These are phyloP conservation scores for Magnolia sinica DNA, from an alignment of 164 flowering plant genomes.

Conservation along the genomic window DNA sequence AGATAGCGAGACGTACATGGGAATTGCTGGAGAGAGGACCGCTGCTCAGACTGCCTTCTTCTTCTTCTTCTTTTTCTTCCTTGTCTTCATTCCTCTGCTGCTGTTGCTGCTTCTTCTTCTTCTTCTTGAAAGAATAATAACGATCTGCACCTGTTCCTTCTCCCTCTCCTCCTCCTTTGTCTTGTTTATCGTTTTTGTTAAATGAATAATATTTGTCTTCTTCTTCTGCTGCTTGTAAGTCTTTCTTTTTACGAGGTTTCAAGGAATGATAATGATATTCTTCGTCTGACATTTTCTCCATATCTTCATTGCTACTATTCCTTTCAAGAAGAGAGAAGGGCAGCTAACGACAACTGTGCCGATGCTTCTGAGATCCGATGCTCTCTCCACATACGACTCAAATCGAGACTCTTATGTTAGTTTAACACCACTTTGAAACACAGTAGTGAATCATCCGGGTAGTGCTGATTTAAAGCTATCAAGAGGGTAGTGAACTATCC, in stretches of 20 bases:
- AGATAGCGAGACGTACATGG: slow-evolving; percentile 79
- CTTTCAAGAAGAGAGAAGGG: too few relatives aligned
- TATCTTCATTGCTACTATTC: too few relatives aligned
- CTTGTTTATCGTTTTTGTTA: neutral
- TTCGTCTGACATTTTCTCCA: neutral
- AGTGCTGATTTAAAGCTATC: too few relatives aligned
- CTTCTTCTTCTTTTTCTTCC: neutral
- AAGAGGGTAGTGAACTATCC: too few relatives aligned
- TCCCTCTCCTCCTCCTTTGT: neutral
- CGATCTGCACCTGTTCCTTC: neutral
- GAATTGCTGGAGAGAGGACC: slow-evolving; percentile 29
- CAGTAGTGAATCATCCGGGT: too few relatives aligned
- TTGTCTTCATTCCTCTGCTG: neutral
- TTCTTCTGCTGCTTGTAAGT: neutral
- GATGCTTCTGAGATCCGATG: too few relatives aligned
- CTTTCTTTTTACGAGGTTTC: neutral
- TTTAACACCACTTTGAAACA: too few relatives aligned
- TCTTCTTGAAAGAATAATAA: neutral
- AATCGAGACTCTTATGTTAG: too few relatives aligned
- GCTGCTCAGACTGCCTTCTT: neutral
- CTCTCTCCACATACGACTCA: too few relatives aligned
- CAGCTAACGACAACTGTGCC: too few relatives aligned
- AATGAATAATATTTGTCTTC: neutral
- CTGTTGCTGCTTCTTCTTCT: neutral
- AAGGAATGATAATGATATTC: neutral